Base-by-base conservation (phyloP, 202 grass and related monocot species). In the Bolboschoenoplectus hybrid region DNA sequence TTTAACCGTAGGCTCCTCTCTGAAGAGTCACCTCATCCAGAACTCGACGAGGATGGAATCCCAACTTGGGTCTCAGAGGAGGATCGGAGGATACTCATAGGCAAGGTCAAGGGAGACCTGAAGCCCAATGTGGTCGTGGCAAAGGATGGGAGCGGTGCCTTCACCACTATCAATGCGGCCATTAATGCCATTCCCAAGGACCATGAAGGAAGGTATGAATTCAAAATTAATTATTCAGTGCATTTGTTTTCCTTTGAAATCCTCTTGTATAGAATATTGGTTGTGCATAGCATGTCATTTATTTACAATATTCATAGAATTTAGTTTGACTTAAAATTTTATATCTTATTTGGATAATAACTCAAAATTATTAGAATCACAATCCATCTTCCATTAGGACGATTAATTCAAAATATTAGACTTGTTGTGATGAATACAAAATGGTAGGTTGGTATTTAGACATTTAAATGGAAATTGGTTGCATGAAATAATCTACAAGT, bases 81-180 rank as follows among this genome's bases (percentile, higher is more conserved):
- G 10, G 91, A 94, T 0, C 87, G 92, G 74, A 91, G 93, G 86
- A 43, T 90, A 53, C 93, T 99, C 38, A 67, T 88, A 80, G 92
- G 86, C 55, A 85, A 84, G 10, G 89, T 88, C 77, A 90, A 91
- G 84, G 82, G 17, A 51, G 43, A 81, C 2, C 72, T 97, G 32
- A 92, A 66, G 78, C 76, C 95, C 3, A 82, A 88, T 65, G 93
- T 92, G 44, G 73, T 90, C 17, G 95, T 97, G 47, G 95, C 95
- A 1, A 95, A 95, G 88, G 95, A 97, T 64, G 93, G 93, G 62
- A 95, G 91, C 35, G 95, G 93, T 50, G 83, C 91, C 75, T 97
- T 92, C 84, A 89, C 87, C 55, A 91, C 93, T 82, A 93, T 97
- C 73, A 89, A 88, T n/a, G 95, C 88, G 3, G 95, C 95, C 19